Base-by-base conservation (phyloP, 2,329 filamentous ascomycete species). In the Trichoderma arundinaceum region DNA sequence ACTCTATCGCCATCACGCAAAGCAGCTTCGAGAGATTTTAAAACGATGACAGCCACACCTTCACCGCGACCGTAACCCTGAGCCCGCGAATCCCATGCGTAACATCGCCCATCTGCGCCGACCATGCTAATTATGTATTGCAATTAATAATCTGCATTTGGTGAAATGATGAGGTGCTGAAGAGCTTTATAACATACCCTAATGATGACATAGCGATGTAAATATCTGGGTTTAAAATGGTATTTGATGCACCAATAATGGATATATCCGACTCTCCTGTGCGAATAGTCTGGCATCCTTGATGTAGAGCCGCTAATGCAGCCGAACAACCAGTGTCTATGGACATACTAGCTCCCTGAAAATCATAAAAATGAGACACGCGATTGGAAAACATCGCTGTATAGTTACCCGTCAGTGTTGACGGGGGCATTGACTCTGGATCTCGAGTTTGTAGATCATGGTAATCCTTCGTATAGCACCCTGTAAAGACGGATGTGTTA, bases 191-290 rank as follows among this genome's bases (percentile, higher is more conserved):
- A n/a, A n/a, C n/a, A n/a, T n/a, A n/a, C n/a, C n/a, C 19, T 15
- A n/a, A 10, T 28, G 19, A 60, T 13, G 19, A 33, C 28, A 53
- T 33, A n/a, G 44, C 9, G 7, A 61, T 61, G 22, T 51, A 65
- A 9, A 32, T 22, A 12, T 61, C 60, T 0, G 61, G 64, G 2
- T 35, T 41, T 8, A 68, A n/a, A 3, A 68, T 52, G 33, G 72
- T 39, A 51, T 74, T 73, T 15, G 65, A 62, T 8, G 71, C 71
- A 10, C 39, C 54, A 12, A 65, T 39, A 15, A 67, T 19, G 1
- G 66, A 51, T 39, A 60, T 54, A 12, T 57, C 43, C 2, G 62
- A 33, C 12, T 62, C 62, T 6, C 66, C 62, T 4, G 33, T 46
- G 8, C 52, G 43, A 17, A 66, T 35, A 6, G 35, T 61, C 19